Conservation (phyloP, 495 filamentous ascomycete genomes). For the Penicillium manginii region DNA sequence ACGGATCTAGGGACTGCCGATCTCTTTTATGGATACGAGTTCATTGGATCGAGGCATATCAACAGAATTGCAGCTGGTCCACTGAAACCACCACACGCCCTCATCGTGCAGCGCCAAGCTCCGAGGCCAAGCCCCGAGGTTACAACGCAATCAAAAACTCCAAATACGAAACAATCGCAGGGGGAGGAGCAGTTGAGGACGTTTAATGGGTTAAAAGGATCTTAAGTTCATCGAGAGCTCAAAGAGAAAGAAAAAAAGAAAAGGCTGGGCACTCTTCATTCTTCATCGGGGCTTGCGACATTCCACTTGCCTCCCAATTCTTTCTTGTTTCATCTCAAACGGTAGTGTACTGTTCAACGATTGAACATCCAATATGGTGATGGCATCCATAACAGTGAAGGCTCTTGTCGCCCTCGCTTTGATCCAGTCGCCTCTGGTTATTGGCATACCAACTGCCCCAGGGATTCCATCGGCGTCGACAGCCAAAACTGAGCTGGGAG, state of each 20-base stretch:
- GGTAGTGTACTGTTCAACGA: background rate
- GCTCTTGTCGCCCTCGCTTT: conserved; percentile 16
- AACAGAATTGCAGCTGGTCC: background rate
- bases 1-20: background rate
- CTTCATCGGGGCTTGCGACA: background rate
- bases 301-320: background rate
- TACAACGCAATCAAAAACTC: conserved; percentile 12
- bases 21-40: background rate
- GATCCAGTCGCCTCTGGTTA: conserved; percentile 14
- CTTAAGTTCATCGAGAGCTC: background rate
- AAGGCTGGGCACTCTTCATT: background rate
- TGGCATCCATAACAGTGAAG: background rate
- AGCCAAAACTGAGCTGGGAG: conserved; percentile 58
- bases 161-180: background rate
- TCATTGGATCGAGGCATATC: background rate
- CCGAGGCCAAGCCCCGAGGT: conserved; percentile 23
- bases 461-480: conserved; percentile 59
- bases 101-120: conserved; percentile 26
- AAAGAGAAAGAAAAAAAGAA: no score
- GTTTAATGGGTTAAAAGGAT: background rate
- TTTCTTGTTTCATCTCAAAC: background rate
- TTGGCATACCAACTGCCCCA: conserved; percentile 41
- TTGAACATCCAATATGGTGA: background rate
- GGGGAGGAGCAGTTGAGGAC: background rate
- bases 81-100: background rate